Evolutionary conservation across 768 basidiomycete species (phyloP), one percentile per base, ranked within the genome.

Genomic region (Lactarius sp.): DNA sequence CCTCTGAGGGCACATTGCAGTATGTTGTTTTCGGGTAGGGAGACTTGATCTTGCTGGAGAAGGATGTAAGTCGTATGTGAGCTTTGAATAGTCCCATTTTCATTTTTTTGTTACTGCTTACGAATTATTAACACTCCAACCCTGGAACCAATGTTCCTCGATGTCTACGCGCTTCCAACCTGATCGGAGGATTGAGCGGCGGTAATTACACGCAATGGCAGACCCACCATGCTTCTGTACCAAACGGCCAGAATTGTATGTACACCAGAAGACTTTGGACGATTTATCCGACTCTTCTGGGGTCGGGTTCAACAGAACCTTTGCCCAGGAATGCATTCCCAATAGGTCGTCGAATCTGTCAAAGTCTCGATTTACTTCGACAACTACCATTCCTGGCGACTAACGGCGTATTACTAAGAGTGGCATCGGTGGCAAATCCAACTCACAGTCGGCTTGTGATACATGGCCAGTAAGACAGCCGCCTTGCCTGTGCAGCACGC

Each of bases 91-190:
- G 63, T 44, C 12, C 42, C 14, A 44, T 16, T 18, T n/a, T n/a
- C n/a, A n/a, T n/a, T n/a, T n/a, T 14, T 6, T 16, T 13, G 16
- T 18, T 46, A 13, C 31, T 10, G 59, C 72, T 39, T 39, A 74
- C 78, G 42, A 63, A 51, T 75, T 74, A 49, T 73, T 73, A 0
- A 51, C 72, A 10, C 22, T 64, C 72, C 71, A 73, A 7, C 70
- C 71, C 1, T 64, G 64, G 71, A 80, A 81, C 79, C 79, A 82
- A 8, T 64, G 50, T 13, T 81, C 79, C n/a, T 75, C 66, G 1
- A 81, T 72, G 37, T 76, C 71, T 20, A 81, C 73, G 12, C 78
- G 75, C 68, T 80, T 82, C 80, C 80, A 81, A 7, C 80, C 80
- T 81, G 55, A 22, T 20, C n/a, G 22, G 42, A 36, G 1, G 46